Base-by-base conservation (phyloP, 2,329 filamentous ascomycete genomes). In the Helicocarpus griseus region DNA sequence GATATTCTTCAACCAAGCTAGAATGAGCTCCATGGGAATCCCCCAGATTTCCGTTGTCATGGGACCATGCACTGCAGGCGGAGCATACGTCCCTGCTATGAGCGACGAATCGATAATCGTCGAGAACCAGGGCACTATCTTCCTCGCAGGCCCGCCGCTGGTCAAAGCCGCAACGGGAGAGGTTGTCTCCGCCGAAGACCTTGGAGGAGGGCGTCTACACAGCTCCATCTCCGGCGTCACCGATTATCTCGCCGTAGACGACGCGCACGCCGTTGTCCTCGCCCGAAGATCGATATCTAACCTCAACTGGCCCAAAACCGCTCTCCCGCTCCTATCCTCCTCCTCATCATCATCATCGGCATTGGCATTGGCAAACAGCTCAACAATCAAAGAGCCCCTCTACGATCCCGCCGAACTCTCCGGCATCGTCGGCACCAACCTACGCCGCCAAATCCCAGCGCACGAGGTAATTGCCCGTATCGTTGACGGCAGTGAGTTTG, bases 31-130 rank as follows among this genome's bases (percentile, higher is more conserved):
- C 1, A 73, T 84, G 58, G 89, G 89, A 4, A 95, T 97, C 55
- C 91, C 91, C 1, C 91, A 97, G 65, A 86, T 98, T 60, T 85
- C 88, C 8, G 89, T 96, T 2, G 91, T 98, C 44, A 96, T 98
- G 91, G 91, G 91, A 0, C 87, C 91, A 40, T 98, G 93, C 71
- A 98, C 93, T 0, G 91, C 91, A 1, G 91, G 91, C 48, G 91
- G 91, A 45, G 91, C 91, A 22, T 97, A 98, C 66, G 90, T 97
- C 9, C 91, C 91, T 9, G 89, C 88, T 62, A 97, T 98, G 91
- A 91, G 87, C 54, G 93, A 97, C 66, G 93, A 97, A 76, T 89
- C 83, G 65, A 96, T 98, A 69, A 97, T 98, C 57, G 93, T 97
- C 36, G 83, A 89, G 63, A 86, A 90, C 49, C 90, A 96, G 68